These are phyloP conservation scores for Calonectria hongkongensis DNA, from an alignment of 2,329 filamentous ascomycete genomes.

Conservation along the genomic window DNA sequence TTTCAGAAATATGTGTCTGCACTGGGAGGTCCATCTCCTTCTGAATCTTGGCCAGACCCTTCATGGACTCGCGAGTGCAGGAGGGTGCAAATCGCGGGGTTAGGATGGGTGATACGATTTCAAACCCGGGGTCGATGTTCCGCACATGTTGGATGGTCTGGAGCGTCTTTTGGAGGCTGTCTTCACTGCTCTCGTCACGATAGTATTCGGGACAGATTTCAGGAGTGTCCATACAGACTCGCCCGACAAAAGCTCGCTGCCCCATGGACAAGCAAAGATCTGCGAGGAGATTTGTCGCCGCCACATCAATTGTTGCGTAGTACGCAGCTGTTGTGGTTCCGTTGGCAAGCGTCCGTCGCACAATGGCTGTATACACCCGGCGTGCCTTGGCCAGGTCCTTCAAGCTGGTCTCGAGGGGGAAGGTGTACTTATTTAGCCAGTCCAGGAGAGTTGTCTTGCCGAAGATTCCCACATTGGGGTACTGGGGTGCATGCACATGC, in stretches of 20 bases:
- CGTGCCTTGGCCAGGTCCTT: conserved; percentile 76
- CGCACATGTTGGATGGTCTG: conserved; percentile 79
- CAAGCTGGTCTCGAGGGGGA: conserved; percentile 90
- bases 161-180: conserved; percentile 73
- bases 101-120: conserved; percentile 85
- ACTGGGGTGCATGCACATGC: conserved; percentile 96
- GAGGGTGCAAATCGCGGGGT: conserved; percentile 82
- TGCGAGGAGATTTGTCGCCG: conserved; percentile 92
- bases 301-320: conserved; percentile 91
- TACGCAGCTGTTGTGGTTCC: conserved; percentile 97
- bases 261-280: conserved; percentile 86
- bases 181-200: conserved; percentile 80
- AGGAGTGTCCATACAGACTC: conserved; percentile 93
- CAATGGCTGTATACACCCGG: conserved; percentile 84
- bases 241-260: conserved; percentile 92
- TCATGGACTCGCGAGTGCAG: conserved; percentile 77
- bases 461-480: conserved; percentile 95
- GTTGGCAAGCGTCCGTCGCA: conserved; percentile 87
- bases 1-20: conserved; percentile 95
- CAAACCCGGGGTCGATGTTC: conserved; percentile 78
- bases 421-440: conserved; percentile 96
- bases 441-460: conserved; percentile 93
- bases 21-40: conserved; percentile 78
- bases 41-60: conserved; percentile 78
- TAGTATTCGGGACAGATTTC: conserved; percentile 84